A percentile compares a stretch with the other conserved stretches of the same genome.
Conservation (phyloP, 2,329 filamentous ascomycete genomes). For the Scorias spongiosa region DNA sequence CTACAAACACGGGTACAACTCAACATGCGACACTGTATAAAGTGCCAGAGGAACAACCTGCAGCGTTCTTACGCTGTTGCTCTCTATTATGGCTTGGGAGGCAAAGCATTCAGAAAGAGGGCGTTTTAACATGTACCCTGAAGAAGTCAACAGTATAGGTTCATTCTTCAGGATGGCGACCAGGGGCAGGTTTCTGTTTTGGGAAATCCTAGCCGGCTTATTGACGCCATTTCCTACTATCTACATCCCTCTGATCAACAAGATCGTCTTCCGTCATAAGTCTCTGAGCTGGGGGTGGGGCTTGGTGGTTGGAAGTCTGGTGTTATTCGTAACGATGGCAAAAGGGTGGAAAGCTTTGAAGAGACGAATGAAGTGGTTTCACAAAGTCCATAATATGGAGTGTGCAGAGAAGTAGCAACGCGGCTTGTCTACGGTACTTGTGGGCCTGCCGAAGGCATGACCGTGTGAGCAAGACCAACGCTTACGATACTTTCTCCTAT, state of each 20-base stretch:
- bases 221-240: conserved; percentile 29
- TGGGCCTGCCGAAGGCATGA: too few relatives aligned
- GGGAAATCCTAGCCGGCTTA: conserved; percentile 26
- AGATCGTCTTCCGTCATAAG: conserved; percentile 30
- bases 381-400: too few relatives aligned
- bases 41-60: conserved; percentile 31
- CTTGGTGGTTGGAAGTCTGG: conserved; percentile 25
- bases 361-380: conserved; percentile 8
- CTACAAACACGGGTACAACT: conserved; percentile 30
- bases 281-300: conserved; percentile 32
- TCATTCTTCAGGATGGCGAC: conserved; percentile 20
- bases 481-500: too few relatives aligned
- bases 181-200: conserved; percentile 25
- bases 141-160: conserved; percentile 11
- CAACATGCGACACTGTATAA: conserved; percentile 27
- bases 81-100: conserved; percentile 33
- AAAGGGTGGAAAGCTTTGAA: conserved; percentile 33
- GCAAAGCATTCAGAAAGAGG: conserved; percentile 30
- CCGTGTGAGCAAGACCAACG: too few relatives aligned
- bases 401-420: too few relatives aligned
- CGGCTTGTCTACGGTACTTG: too few relatives aligned
- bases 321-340: conserved; percentile 26
- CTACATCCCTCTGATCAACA: conserved; percentile 31
- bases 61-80: conserved; percentile 28
- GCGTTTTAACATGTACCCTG: conserved; percentile 31